These are phyloP conservation scores for Teunomyces cretensis DNA, from an alignment of 805 yeast species.

Conservation along the genomic window DNA sequence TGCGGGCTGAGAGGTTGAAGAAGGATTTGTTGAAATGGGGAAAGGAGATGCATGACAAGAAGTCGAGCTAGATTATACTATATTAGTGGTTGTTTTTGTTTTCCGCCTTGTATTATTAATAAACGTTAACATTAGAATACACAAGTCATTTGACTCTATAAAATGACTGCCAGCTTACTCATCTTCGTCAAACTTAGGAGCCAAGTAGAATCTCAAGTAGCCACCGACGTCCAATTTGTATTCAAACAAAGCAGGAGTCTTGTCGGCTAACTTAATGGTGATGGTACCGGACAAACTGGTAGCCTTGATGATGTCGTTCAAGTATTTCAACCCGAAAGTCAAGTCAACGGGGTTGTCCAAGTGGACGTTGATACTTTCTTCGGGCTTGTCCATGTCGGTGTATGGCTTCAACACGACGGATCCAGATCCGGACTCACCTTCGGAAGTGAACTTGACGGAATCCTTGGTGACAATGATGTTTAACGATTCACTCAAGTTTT, in stretches of 20 bases:
- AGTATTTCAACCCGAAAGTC: slow-evolving; percentile 88
- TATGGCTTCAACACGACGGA: slow-evolving; percentile 81
- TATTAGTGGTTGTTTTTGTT: not conserved
- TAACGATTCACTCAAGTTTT: slow-evolving; percentile 82
- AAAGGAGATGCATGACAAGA: slow-evolving; percentile 66
- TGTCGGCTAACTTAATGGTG: slow-evolving; percentile 82
- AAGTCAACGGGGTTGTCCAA: slow-evolving; percentile 84
- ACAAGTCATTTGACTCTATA: slow-evolving; percentile 2
- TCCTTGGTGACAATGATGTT: slow-evolving; percentile 87
- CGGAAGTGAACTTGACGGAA: slow-evolving; percentile 83
- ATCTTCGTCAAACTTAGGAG: slow-evolving; percentile 94
- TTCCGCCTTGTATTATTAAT: slow-evolving; percentile 3
- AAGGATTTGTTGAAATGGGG: slow-evolving; percentile 79
- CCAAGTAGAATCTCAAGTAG: slow-evolving; percentile 90
- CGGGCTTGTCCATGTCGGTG: slow-evolving; percentile 78
- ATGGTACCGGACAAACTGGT: slow-evolving; percentile 73
- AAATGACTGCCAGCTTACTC: not conserved
- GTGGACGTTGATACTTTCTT: slow-evolving; percentile 69
- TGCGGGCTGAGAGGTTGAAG: slow-evolving; percentile 75
- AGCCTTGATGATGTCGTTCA: slow-evolving; percentile 90
- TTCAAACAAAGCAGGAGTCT: slow-evolving; percentile 92
- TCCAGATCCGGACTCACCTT: slow-evolving; percentile 91
- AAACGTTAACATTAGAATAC: slow-evolving; percentile 3
- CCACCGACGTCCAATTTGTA: slow-evolving; percentile 85
- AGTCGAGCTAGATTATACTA: slow-evolving; percentile 8